Evolutionary conservation across 2,329 filamentous ascomycete genomes (phyloP), one percentile per base, ranked within the genome.

Genomic region (Trichoderma aggressivum): DNA sequence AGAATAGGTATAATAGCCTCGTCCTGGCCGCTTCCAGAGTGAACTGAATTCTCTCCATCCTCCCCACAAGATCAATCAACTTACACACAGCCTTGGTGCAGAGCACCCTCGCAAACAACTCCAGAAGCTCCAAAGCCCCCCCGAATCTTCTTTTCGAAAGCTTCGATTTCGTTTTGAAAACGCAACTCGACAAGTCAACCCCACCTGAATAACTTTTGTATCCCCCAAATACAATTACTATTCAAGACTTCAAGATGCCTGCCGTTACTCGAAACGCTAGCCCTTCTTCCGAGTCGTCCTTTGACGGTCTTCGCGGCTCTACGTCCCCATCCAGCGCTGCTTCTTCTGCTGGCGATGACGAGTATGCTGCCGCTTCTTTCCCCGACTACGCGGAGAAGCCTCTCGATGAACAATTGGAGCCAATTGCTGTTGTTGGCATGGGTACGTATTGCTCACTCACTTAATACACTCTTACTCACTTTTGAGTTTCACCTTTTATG

Each of bases 341-440:
- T 16, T 66, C 62, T 53, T 65, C 62, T 14, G 62, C 39, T 65
- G 61, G 55, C 39, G 53, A 55, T 21, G 56, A 66, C 26, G 70
- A 60, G 28, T 71, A 73, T 50, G 36, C 71, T 62, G 71, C 71
- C 8, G 39, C 58, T 5, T 70, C 70, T 14, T 72, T 72, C 56
- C 72, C 72, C 21, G 72, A 67, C 12, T 73, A 73, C 63, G 21
- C 71, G 3, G 72, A 73, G 62, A 73, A 72, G 55, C 72, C 71
- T 32, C 61, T 74, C 26, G 59, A 69, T 69, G 70, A 73, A 26
- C 70, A 71, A 64, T 47, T 70, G 6, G 73, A 73, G 69, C 73
- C 73, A 18, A 74, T 74, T 32, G 73, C 73, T 7, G 63, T 74
- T 47, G 32, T 72, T 21, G 73, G 73, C 63, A 72, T 74, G 71